Conservation (phyloP, 2,329 filamentous ascomycete genomes). For the Colletotrichum sp. region DNA sequence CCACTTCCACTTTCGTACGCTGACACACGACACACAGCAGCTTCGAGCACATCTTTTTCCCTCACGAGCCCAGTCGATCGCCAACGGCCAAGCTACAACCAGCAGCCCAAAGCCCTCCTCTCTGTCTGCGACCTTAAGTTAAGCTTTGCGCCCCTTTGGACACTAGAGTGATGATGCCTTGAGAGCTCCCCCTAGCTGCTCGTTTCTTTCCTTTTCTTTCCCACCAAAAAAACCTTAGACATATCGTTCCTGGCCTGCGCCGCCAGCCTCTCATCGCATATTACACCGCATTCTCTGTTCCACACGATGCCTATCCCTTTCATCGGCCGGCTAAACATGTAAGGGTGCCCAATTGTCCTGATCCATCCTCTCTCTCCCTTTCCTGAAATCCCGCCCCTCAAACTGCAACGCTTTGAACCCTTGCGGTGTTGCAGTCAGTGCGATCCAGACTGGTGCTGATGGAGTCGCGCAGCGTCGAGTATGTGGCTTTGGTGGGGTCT, state of each 20-base stretch:
- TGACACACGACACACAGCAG: slow-evolving; percentile 2
- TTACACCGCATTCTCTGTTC: slow-evolving; percentile 2
- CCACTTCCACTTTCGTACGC: slow-evolving; percentile 11
- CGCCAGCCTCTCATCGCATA: background rate
- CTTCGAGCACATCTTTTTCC: background rate
- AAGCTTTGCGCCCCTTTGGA: slow-evolving; percentile 7
- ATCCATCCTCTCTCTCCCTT: background rate
- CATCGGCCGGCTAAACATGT: slow-evolving; percentile 58
- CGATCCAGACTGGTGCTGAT: slow-evolving; percentile 11
- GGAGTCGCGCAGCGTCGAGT: slow-evolving; percentile 69
- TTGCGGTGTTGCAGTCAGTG: slow-evolving; percentile 13
- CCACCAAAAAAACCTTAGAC: slow-evolving; percentile 3
- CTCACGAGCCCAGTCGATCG: background rate
- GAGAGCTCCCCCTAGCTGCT: background rate
- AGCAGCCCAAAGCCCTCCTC: background rate
- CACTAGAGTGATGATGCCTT: slow-evolving; percentile 8
- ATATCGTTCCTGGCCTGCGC: slow-evolving; percentile 13
- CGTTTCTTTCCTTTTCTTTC: slow-evolving; percentile 3
- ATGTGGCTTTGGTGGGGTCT: slow-evolving; percentile 83
- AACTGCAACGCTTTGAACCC: slow-evolving; percentile 12
- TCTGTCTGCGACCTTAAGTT: background rate
- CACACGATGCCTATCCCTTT: slow-evolving; percentile 56
- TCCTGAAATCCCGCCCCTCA: background rate
- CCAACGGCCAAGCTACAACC: background rate
- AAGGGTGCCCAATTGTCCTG: slow-evolving; percentile 29